These are phyloP conservation scores for Hansenula lynferdii DNA, from an alignment of 1,139 yeast genomes.

Conservation along the genomic window DNA sequence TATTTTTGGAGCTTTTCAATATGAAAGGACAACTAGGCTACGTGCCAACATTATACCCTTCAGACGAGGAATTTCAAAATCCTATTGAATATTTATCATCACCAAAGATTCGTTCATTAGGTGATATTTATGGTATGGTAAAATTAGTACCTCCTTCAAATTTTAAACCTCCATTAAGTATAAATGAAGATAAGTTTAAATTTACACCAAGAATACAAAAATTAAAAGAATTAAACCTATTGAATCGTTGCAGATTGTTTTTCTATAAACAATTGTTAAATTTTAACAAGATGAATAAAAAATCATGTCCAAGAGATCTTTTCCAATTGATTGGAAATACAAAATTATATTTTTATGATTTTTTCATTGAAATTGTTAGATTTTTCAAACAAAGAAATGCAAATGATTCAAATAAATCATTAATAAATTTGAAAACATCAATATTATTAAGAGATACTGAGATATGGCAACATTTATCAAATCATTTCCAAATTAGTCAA, in stretches of 20 bases:
- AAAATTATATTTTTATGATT: conserved; percentile 45
- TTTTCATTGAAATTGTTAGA: conserved; percentile 41
- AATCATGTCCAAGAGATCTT: conserved; percentile 15
- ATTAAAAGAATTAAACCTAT: conserved; percentile 56
- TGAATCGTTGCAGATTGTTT: conserved; percentile 57
- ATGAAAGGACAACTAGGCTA: conserved; percentile 15
- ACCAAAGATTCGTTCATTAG: conserved; percentile 43
- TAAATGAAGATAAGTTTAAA: conserved; percentile 44
- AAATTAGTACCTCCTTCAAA: conserved; percentile 59
- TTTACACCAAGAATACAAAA: conserved; percentile 66
- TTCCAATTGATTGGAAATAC: conserved; percentile 7
- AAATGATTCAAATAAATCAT: background rate
- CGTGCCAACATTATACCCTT: conserved; percentile 57
- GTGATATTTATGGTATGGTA: conserved; percentile 56
- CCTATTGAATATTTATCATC: conserved; percentile 61
- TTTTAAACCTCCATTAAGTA: conserved; percentile 51
- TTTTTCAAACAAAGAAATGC: conserved; percentile 5
- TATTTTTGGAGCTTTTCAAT: background rate
- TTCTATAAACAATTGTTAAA: conserved; percentile 58
- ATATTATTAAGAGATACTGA: conserved; percentile 12
- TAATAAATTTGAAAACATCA: conserved; percentile 8
- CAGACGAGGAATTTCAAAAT: conserved; percentile 47
- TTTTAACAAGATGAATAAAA: conserved; percentile 42
- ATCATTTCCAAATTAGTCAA: conserved; percentile 16
- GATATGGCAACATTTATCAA: conserved; percentile 31